phyloP scores from a whole-genome alignment of 345 rosid genomes.

The Zanthoxylum bungeanum region DNA sequence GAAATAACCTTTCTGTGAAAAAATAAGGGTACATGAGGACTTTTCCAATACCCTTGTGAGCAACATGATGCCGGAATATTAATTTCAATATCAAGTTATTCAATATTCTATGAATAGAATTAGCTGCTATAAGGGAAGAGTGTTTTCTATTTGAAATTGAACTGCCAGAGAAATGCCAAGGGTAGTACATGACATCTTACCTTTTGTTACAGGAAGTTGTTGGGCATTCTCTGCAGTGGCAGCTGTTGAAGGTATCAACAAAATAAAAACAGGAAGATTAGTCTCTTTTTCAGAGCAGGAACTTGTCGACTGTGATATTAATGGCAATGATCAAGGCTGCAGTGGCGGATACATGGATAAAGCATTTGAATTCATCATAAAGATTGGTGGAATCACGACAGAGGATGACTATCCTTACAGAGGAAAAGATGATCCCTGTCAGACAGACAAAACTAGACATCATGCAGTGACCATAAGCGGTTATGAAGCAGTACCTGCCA shows the following conservation, averaged over 20 bases:
- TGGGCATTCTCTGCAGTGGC: slow-evolving; percentile 97
- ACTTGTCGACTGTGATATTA: slow-evolving; percentile 71
- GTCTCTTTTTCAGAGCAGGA: slow-evolving; percentile 78
- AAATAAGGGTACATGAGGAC: too few species aligned
- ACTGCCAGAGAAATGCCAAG: background rate
- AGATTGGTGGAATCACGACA: slow-evolving; percentile 57
- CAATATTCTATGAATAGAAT: background rate
- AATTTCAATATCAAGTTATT: background rate
- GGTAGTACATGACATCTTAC: background rate
- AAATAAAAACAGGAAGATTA: slow-evolving; percentile 61
- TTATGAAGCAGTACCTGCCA: slow-evolving; percentile 30
- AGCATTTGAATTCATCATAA: slow-evolving; percentile 52
- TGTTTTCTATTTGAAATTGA: slow-evolving; percentile 3
- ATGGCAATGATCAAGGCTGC: slow-evolving; percentile 50
- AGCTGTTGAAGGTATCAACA: slow-evolving; percentile 78
- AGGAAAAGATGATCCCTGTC: slow-evolving; percentile 41
- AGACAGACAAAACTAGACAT: slow-evolving; percentile 30
- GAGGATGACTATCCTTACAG: slow-evolving; percentile 60
- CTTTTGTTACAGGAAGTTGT: slow-evolving; percentile 59
- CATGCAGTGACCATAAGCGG: slow-evolving; percentile 49
- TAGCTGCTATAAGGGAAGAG: background rate
- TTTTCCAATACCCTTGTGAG: background rate
- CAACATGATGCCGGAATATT: background rate
- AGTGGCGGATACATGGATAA: slow-evolving; percentile 74
- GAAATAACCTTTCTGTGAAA: too few species aligned